Base-by-base conservation (phyloP, 257 asterid genomes). In the Nicotiana knightiana region DNA sequence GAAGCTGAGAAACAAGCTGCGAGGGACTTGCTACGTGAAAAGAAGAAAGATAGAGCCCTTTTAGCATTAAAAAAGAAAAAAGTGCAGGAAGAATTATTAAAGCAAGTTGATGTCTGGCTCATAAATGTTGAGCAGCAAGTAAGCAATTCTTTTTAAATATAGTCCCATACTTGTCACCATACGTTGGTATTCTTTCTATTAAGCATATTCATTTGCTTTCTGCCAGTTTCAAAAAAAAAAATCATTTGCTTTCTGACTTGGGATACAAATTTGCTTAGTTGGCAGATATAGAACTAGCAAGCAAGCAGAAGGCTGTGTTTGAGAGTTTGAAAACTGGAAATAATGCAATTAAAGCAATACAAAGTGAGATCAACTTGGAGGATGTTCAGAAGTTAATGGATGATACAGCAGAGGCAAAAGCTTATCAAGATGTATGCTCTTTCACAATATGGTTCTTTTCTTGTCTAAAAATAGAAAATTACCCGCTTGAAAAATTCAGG, bases 331-430 rank as follows among this genome's bases (percentile, higher is more conserved):
- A 91, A 88, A 67, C 93, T 1, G 98, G 99, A 86, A 93, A 89
- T 67, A 93, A 82, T 86, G 97, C 99, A 18, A 96, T 95, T 68
- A 89, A 92, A 89, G 98, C 98, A 68, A 90, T 95, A 70, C 98
- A 93, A 87, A 90, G 93, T 81, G 99, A 95, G 89, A 85, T 95
- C 85, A 93, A 86, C 80, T 85, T 95, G 26, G 97, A 95, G 59
- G 99, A 95, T 84, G 99, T 95, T 84, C 99, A 93, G 88, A 95
- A 93, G 82, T 88, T 95, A 82, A 91, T 93, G 94, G 99, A 95
- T 81, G 99, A 95, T 86, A 85, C 98, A 81, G 97, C 91, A 5
- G 99, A 95, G 86, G 98, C 99, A 1, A 93, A 93, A 89, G 97
- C 99, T 83, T 93, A 93, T 86, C 99, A 93, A 91, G 98, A 95